A percentile compares a stretch with the other conserved stretches of the same genome.
Evolutionary conservation across 345 rosid genomes (phyloP).

Genomic region (Lagerstroemia speciosa): DNA sequence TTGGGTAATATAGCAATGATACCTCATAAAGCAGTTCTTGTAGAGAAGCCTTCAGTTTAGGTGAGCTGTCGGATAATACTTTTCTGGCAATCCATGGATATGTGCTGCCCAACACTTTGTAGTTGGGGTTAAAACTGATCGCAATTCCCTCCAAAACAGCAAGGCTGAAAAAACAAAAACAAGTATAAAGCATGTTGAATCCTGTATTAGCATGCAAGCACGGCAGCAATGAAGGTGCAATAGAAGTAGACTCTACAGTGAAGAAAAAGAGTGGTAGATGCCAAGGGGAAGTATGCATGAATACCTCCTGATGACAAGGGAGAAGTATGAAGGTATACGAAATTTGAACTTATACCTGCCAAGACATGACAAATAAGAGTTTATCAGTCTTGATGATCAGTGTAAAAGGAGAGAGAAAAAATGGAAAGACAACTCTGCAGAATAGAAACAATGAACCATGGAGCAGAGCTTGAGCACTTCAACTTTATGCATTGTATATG

Average conservation of each 20-base stretch:
- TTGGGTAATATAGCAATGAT: background rate
- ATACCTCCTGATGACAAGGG: slow-evolving; percentile 90
- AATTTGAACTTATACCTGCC: slow-evolving; percentile 95
- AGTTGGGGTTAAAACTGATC: slow-evolving; percentile 58
- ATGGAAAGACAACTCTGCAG: too few species aligned
- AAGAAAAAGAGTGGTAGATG: background rate
- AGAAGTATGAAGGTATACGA: slow-evolving; percentile 86
- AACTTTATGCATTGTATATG: too few species aligned
- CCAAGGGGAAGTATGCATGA: background rate
- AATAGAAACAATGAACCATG: too few species aligned
- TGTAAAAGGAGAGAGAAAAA: background rate
- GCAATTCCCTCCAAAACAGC: slow-evolving; percentile 98
- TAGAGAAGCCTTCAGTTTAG: slow-evolving; percentile 67
- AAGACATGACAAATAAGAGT: slow-evolving; percentile 15
- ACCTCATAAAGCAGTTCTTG: slow-evolving; percentile 79
- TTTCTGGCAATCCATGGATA: slow-evolving; percentile 98
- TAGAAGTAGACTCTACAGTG: background rate
- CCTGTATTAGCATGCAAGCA: background rate
- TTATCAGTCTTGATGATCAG: background rate
- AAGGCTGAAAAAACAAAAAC: slow-evolving; percentile 40
- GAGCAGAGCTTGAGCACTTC: too few species aligned
- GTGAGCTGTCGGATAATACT: slow-evolving; percentile 79
- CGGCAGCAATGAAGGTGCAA: background rate
- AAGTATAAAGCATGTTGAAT: background rate
- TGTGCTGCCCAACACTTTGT: slow-evolving; percentile 92